These are phyloP conservation scores for Mrakia blollopis DNA, from an alignment of 768 basidiomycete species.

Conservation along the genomic window DNA sequence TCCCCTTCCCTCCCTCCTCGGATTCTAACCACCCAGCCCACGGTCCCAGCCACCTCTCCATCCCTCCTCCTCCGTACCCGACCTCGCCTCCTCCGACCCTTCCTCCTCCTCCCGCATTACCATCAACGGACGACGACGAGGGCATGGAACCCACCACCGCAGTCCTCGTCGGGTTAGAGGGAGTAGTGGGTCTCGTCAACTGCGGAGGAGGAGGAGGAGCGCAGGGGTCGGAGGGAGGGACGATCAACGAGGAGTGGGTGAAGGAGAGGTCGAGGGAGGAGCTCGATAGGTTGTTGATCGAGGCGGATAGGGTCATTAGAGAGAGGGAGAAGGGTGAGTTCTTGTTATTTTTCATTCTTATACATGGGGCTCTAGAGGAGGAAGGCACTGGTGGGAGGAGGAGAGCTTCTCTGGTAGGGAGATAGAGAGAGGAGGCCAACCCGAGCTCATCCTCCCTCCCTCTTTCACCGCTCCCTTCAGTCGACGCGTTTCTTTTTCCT, in stretches of 20 bases:
- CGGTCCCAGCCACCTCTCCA: not conserved
- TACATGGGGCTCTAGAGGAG: too few species aligned
- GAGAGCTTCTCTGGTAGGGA: too few species aligned
- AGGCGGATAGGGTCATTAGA: constrained; percentile 70
- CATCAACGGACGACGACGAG: not conserved
- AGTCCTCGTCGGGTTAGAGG: not conserved
- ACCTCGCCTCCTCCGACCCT: not conserved
- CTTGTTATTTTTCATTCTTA: too few species aligned
- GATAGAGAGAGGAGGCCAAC: not conserved
- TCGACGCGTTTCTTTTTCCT: not conserved
- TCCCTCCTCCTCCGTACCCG: constrained; percentile 12
- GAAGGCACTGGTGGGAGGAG: too few species aligned
- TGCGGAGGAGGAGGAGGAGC: not conserved
- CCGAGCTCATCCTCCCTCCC: not conserved
- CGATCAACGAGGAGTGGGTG: constrained; percentile 28
- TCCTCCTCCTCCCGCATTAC: not conserved
- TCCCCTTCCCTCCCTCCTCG: not conserved
- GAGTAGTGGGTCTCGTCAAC: not conserved
- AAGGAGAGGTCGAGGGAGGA: constrained; percentile 66
- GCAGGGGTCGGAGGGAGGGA: not conserved
- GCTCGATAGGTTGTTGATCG: constrained; percentile 61
- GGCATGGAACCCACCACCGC: not conserved
- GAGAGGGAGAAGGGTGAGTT: constrained; percentile 67
- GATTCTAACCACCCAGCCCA: not conserved
- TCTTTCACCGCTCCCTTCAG: not conserved